phyloP scores from a whole-genome alignment of 2,329 filamentous ascomycete species.

The Botryotinia narcissicola region DNA sequence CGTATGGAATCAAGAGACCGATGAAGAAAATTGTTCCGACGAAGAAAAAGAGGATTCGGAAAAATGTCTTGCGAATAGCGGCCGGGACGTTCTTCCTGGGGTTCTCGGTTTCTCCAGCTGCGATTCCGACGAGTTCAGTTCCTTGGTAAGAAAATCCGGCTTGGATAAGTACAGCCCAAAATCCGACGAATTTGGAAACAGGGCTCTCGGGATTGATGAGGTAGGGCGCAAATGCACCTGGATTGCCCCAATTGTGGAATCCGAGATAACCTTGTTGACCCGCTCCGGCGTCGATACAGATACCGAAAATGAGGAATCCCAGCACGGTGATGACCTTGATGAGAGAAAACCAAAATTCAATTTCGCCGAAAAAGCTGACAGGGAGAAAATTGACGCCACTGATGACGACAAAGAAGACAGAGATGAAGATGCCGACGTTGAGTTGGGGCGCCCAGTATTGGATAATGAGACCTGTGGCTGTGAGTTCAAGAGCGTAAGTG shows the following conservation, averaged over 20 bases:
- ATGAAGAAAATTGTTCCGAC: conserved; percentile 53
- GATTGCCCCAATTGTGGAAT: conserved; percentile 55
- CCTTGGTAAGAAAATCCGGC: conserved; percentile 57
- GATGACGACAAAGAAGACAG: conserved; percentile 70
- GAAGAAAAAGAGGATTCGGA: conserved; percentile 50
- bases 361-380: conserved; percentile 69
- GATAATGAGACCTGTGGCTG: conserved; percentile 70
- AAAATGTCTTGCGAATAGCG: conserved; percentile 65
- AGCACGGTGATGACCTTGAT: conserved; percentile 75
- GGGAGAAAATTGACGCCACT: conserved; percentile 68
- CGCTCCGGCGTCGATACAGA: conserved; percentile 71
- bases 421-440: conserved; percentile 69
- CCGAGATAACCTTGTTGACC: conserved; percentile 58
- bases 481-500: conserved; percentile 71
- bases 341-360: conserved; percentile 75
- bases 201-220: conserved; percentile 47
- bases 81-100: conserved; percentile 59
- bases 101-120: conserved; percentile 63
- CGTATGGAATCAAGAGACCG: conserved; percentile 59
- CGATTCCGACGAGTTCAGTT: conserved; percentile 64
- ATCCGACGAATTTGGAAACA: conserved; percentile 56
- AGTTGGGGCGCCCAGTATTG: conserved; percentile 67
- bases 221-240: conserved; percentile 62
- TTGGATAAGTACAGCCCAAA: conserved; percentile 59
- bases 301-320: conserved; percentile 73